Evolutionary conservation across 1,139 yeast species (phyloP).

Genomic region (Trichomonascaceae sp.): DNA sequence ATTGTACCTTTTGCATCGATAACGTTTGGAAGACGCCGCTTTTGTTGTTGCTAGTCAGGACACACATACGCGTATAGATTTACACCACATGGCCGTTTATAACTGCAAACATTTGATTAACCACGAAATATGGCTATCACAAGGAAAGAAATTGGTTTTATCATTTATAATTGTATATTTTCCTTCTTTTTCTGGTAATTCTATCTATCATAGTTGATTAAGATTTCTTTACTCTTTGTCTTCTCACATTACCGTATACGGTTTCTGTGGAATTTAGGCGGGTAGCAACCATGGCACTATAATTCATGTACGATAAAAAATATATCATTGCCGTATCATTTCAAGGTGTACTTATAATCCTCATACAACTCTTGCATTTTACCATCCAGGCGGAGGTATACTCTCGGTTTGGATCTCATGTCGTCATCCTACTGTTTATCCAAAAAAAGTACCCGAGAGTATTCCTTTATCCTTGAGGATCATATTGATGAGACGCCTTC

Average conservation of each 20-base stretch:
- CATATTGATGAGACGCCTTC: not conserved
- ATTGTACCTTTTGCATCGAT: not conserved
- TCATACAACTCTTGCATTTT: not conserved
- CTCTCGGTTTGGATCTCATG: not conserved
- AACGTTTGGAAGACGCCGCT: not conserved
- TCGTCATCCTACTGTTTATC: not conserved
- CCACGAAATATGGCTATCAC: not conserved
- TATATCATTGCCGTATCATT: not conserved
- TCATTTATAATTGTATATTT: too few relatives aligned
- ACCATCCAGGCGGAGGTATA: not conserved
- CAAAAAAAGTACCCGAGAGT: not conserved
- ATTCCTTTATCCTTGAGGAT: not conserved
- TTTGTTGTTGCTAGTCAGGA: not conserved
- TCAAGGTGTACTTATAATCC: not conserved
- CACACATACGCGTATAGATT: not conserved
- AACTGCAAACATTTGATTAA: not conserved
- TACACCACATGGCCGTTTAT: not conserved
- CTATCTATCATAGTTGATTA: not conserved
- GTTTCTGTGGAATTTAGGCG: not conserved
- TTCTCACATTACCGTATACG: not conserved
- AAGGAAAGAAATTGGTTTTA: too few relatives aligned
- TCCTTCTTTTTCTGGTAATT: not conserved
- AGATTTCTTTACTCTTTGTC: not conserved
- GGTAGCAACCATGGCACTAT: not conserved
- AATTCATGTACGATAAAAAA: not conserved